phyloP scores from a whole-genome alignment of 1,139 yeast genomes.

The Oligophagozyma castellii region DNA sequence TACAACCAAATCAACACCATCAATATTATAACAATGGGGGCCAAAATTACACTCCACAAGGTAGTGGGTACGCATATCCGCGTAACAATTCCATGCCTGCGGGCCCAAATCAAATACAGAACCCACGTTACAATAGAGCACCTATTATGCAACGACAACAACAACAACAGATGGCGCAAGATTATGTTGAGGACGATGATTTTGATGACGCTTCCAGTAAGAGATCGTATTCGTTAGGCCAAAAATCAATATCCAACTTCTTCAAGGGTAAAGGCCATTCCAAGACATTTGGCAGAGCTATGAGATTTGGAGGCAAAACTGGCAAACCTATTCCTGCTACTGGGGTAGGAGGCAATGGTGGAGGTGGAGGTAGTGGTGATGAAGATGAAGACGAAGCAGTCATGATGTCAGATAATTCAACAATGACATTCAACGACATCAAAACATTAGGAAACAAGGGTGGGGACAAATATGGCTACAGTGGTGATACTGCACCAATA shows the following conservation, averaged over 20 bases:
- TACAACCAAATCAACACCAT: too few species aligned
- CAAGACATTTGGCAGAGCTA: constrained; percentile 7
- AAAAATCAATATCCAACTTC: constrained; percentile 15
- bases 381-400: constrained; percentile 36
- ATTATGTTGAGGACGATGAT: not conserved
- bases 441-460: constrained; percentile 51
- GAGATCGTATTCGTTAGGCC: constrained; percentile 13
- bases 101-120: too few species aligned
- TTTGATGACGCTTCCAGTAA: constrained; percentile 1
- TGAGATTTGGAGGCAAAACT: constrained; percentile 1
- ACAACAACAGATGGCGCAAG: not conserved
- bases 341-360: constrained; percentile 1
- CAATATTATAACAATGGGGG: too few species aligned
- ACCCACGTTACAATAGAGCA: too few species aligned
- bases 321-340: not conserved
- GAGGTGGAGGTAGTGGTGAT: constrained; percentile 6
- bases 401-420: constrained; percentile 33
- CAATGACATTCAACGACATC: constrained; percentile 50
- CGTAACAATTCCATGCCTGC: not conserved
- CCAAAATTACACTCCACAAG: too few species aligned
- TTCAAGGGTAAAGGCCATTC: constrained; percentile 12
- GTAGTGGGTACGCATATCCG: not conserved
- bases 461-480: constrained; percentile 37
- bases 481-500: constrained; percentile 51
- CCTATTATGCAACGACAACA: too few species aligned